Evolutionary conservation across 1,139 yeast genomes (phyloP), one percentile per base, ranked within the genome.

Genomic region (Candida freyschussii): DNA sequence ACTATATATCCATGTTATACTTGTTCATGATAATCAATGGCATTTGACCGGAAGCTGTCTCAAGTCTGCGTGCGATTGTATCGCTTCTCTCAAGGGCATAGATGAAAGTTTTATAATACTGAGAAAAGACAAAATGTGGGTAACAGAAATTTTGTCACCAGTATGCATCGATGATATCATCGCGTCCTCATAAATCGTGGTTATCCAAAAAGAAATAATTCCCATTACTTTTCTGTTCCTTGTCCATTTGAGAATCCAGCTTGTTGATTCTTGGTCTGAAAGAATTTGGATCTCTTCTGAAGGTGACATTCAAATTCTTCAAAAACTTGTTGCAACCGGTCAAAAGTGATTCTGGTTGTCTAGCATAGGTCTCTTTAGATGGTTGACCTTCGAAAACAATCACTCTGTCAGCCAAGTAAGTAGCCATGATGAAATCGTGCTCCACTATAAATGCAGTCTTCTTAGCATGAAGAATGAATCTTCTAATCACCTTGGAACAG

Each of bases 371-470:
- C 47, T 80, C 71, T 57, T 74, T 72, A 15, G 96, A 86, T 35
- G 99, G 97, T 46, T 68, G 57, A 63, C 99, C 98, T 62, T 91
- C 98, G 57, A 89, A 93, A 39, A 91, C 97, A 72, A 91, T 91
- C 50, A 91, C 98, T 59, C 95, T 78, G 64, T 91, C 98, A 43
- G 99, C 98, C 69, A 91, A 75, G 62, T 91, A 91, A 17, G 98
- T 91, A 45, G 98, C 97, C 98, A 91, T 91, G 67, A 91, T 91
- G 75, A 91, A 91, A 78, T 91, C 99, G 79, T 91, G 99, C 80
- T 91, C 99, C 41, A 91, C 99, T 53, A 91, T 72, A 59, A 91
- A 91, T 8, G 98, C 98, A 29, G 98, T 87, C 73, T 89, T 91
- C 71, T 91, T 89, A 50, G 96, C 78, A 61, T 91, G 98, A 59